Evolutionary conservation across 805 yeast species (phyloP).

Genomic region (Nakazawaea pomicola): DNA sequence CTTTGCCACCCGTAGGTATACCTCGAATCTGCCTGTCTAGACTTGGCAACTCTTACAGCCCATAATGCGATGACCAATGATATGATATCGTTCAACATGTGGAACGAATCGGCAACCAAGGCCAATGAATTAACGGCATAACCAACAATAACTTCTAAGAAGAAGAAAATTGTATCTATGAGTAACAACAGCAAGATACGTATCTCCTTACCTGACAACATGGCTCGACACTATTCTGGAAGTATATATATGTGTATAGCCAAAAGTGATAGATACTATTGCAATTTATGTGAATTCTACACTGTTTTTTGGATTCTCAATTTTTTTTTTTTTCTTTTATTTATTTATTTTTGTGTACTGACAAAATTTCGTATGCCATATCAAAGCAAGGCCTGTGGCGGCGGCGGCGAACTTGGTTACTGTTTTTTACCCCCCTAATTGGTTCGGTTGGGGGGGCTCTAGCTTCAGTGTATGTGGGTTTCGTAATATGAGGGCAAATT

Average conservation of each 20-base stretch:
- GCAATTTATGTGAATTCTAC: neutral
- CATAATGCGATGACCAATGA: conserved; percentile 87
- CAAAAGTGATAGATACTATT: too few relatives aligned
- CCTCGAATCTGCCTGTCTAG: conserved; percentile 74
- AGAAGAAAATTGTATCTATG: conserved; percentile 78
- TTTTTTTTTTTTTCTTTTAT: neutral
- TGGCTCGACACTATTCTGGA: neutral
- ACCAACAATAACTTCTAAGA: conserved; percentile 80
- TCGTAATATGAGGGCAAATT: too few relatives aligned
- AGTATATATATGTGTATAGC: too few relatives aligned
- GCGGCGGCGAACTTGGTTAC: too few relatives aligned
- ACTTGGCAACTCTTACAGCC: conserved; percentile 91
- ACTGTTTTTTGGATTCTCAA: neutral
- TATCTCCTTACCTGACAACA: conserved; percentile 48
- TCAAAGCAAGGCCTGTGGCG: too few relatives aligned
- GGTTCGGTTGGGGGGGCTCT: too few relatives aligned
- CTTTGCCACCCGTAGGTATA: conserved; percentile 98
- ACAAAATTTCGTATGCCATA: too few relatives aligned
- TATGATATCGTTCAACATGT: conserved; percentile 92
- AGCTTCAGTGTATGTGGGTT: too few relatives aligned
- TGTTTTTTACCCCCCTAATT: too few relatives aligned
- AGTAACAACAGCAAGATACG: conserved; percentile 67
- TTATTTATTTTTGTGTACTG: neutral
- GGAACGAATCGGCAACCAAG: conserved; percentile 93
- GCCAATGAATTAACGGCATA: conserved; percentile 94